Evolutionary conservation across 306 rosid genomes (phyloP).

Genomic region (Pyrus communis): DNA sequence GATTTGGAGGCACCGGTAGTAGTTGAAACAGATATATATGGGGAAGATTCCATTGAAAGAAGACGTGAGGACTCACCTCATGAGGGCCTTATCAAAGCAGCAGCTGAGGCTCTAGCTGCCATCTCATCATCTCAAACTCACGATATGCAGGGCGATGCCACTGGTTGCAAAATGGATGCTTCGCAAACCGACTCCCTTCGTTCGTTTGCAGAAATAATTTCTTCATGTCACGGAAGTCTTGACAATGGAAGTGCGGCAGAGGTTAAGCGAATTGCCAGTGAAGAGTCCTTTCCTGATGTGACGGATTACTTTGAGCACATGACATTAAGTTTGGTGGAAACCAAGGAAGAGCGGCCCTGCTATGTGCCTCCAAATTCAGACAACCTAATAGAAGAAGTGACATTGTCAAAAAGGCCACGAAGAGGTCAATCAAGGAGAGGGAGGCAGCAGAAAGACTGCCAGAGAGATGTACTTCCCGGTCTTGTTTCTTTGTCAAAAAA

Average conservation of each 20-base stretch:
- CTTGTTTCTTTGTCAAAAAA: conserved; percentile 68
- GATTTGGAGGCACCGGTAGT: conserved; percentile 61
- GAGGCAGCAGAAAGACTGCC: conserved; percentile 82
- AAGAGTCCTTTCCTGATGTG: conserved; percentile 19
- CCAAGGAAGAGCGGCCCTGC: conserved; percentile 50
- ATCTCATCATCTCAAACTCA: conserved; percentile 38
- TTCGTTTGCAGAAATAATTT: conserved; percentile 64
- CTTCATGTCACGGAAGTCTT: conserved; percentile 28
- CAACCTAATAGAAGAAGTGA: conserved; percentile 44
- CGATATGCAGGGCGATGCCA: conserved; percentile 13
- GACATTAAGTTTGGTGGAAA: conserved; percentile 57
- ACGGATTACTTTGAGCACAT: conserved; percentile 65
- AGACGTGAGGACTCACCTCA: conserved; percentile 19
- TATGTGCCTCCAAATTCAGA: conserved; percentile 54
- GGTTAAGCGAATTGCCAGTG: not conserved
- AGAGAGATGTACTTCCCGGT: conserved; percentile 79
- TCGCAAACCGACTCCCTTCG: conserved; percentile 31
- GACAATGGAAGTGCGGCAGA: conserved; percentile 17
- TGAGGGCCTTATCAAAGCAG: conserved; percentile 41
- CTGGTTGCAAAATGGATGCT: conserved; percentile 17
- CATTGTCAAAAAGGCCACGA: conserved; percentile 44
- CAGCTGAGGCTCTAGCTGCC: conserved; percentile 66
- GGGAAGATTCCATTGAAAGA: conserved; percentile 24
- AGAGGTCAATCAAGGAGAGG: conserved; percentile 69
- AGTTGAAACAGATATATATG: conserved; percentile 38